Conservation (phyloP, 352 stramenopile species). For the Pythium grandisporangium region DNA sequence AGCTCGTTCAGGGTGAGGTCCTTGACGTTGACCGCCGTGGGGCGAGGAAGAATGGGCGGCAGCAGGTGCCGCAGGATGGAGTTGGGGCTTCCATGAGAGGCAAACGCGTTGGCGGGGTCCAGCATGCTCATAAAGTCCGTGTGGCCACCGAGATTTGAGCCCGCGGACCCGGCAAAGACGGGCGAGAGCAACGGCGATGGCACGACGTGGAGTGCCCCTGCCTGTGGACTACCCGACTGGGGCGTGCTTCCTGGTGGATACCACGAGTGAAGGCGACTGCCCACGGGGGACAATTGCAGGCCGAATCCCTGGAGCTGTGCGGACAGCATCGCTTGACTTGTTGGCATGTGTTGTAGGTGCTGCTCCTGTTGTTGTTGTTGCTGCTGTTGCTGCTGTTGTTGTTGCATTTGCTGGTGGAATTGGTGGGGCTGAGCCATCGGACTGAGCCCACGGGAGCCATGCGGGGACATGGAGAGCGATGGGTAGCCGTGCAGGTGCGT, state of each 20-base stretch:
- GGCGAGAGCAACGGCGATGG: slow-evolving; percentile 10
- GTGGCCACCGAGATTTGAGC: slow-evolving; percentile 12
- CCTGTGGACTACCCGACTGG: slow-evolving; percentile 9
- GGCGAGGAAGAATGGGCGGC: slow-evolving; percentile 19
- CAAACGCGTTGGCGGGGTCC: slow-evolving; percentile 22
- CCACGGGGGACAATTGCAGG: background rate
- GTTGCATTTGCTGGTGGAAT: no score
- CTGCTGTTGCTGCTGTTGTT: no score
- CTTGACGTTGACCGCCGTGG: slow-evolving; percentile 37
- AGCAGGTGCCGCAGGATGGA: slow-evolving; percentile 34
- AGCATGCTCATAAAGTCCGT: slow-evolving; percentile 38
- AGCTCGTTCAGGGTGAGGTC: slow-evolving; percentile 77
- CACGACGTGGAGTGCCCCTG: slow-evolving; percentile 5
- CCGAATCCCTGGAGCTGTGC: slow-evolving; percentile 15
- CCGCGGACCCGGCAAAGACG: slow-evolving; percentile 10
- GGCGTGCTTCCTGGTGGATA: slow-evolving; percentile 28
- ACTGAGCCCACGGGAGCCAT: slow-evolving; percentile 15
- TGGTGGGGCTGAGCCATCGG: slow-evolving; percentile 28
- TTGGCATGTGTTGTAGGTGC: no score
- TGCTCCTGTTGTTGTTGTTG: slow-evolving; percentile 18
- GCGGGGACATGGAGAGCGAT: slow-evolving; percentile 7
- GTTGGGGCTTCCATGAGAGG: slow-evolving; percentile 25
- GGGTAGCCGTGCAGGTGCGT: slow-evolving; percentile 19
- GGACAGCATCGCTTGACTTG: slow-evolving; percentile 12
- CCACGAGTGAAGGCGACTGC: slow-evolving; percentile 13